phyloP scores from a whole-genome alignment of 495 filamentous ascomycete species.

The Lasiosphaeria miniovina region DNA sequence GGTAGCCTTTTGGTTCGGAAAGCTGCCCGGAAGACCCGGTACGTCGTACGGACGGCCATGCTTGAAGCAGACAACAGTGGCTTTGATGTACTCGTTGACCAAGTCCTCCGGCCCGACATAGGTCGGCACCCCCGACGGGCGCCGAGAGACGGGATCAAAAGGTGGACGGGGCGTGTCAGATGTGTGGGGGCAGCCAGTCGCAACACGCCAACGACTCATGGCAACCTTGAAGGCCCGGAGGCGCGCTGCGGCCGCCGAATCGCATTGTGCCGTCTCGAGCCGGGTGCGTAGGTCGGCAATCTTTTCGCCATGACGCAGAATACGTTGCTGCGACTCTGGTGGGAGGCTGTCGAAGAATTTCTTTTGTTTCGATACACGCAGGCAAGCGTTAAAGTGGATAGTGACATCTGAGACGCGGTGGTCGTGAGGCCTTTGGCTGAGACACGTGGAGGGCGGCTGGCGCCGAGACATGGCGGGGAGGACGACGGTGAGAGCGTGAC shows the following conservation, averaged over 20 bases:
- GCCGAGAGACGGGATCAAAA: slow-evolving; percentile 1
- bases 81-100: slow-evolving; percentile 25
- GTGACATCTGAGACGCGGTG: slow-evolving; percentile 23
- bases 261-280: slow-evolving; percentile 20
- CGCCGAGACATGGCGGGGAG: background rate
- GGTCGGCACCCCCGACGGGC: slow-evolving; percentile 1
- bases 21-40: slow-evolving; percentile 16
- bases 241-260: slow-evolving; percentile 16
- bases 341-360: slow-evolving; percentile 24
- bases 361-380: slow-evolving; percentile 16
- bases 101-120: slow-evolving; percentile 9
- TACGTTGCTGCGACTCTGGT: slow-evolving; percentile 21
- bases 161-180: background rate
- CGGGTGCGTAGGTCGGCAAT: slow-evolving; percentile 17
- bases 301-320: slow-evolving; percentile 18
- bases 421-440: slow-evolving; percentile 25
- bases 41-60: slow-evolving; percentile 17
- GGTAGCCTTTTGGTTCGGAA: slow-evolving; percentile 27
- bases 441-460: slow-evolving; percentile 21
- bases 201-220: slow-evolving; percentile 18
- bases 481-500: too few species aligned
- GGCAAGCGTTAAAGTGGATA: slow-evolving; percentile 29
- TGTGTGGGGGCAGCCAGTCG: slow-evolving; percentile 10
- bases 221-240: slow-evolving; percentile 21
- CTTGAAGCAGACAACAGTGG: slow-evolving; percentile 26